Evolutionary conservation across 2,329 filamentous ascomycete genomes (phyloP).

Genomic region (Exophiala phaeomuriformis): DNA sequence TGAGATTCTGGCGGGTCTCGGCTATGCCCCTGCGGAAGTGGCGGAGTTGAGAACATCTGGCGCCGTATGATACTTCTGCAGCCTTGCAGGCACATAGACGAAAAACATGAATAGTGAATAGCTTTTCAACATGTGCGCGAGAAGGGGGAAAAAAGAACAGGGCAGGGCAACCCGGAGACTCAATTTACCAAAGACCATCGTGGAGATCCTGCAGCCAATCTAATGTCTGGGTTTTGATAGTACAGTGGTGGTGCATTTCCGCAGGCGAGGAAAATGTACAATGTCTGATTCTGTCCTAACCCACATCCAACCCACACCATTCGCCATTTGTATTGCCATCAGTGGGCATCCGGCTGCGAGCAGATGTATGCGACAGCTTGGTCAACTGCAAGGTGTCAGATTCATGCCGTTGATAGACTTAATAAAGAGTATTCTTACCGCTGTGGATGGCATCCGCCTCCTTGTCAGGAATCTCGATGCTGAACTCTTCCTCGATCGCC

Average conservation of each 20-base stretch:
- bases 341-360: constrained; percentile 68
- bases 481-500: constrained; percentile 95
- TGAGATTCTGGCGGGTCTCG: constrained; percentile 18
- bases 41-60: constrained; percentile 23
- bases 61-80: constrained; percentile 7
- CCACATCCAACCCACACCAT: constrained; percentile 15
- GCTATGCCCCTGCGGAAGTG: constrained; percentile 19
- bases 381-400: constrained; percentile 57
- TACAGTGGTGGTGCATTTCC: constrained; percentile 21
- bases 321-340: constrained; percentile 1
- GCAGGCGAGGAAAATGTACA: constrained; percentile 21
- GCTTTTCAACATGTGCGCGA: background rate
- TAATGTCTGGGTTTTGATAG: constrained; percentile 19
- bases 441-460: constrained; percentile 91
- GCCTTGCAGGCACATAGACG: constrained; percentile 2
- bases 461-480: constrained; percentile 98
- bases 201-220: constrained; percentile 18
- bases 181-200: constrained; percentile 14
- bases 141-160: constrained; percentile 1
- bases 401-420: background rate
- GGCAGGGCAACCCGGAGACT: background rate
- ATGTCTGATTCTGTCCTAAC: constrained; percentile 13
- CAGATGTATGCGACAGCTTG: constrained; percentile 93
- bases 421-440: constrained; percentile 52
- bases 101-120: background rate